Conservation (phyloP, 805 yeast species). For the Blastobotrys terrestris region DNA sequence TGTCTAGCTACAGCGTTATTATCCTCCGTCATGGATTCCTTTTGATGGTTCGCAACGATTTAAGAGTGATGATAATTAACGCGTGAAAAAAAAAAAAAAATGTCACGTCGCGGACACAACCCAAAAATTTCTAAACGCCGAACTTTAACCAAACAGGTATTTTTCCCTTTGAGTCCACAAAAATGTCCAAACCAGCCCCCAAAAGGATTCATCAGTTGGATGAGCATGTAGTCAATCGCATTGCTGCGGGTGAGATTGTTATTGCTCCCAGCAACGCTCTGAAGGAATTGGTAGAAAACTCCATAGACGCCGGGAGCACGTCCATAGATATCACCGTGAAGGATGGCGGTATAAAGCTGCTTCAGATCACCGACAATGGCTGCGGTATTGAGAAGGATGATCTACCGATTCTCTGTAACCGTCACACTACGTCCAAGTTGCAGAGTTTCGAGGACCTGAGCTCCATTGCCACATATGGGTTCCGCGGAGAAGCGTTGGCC, state of each 20-base stretch:
- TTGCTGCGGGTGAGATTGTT: slow-evolving; percentile 97
- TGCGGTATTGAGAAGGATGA: slow-evolving; percentile 67
- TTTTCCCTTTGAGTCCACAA: too few relatives aligned
- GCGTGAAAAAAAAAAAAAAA: not conserved
- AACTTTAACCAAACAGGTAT: too few relatives aligned
- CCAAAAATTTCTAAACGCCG: not conserved
- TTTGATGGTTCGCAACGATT: not conserved
- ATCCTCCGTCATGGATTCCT: not conserved
- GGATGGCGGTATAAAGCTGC: slow-evolving; percentile 84
- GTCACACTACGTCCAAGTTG: slow-evolving; percentile 90
- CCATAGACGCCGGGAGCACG: slow-evolving; percentile 79
- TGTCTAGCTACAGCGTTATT: not conserved
- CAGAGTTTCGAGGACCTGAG: slow-evolving; percentile 66
- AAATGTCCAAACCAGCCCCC: not conserved
- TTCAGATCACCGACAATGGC: slow-evolving; percentile 90
- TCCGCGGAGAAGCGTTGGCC: slow-evolving; percentile 95
- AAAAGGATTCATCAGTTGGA: slow-evolving; percentile 38
- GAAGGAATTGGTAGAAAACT: slow-evolving; percentile 87
- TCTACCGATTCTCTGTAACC: slow-evolving; percentile 70
- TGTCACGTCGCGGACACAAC: not conserved
- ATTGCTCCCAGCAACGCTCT: slow-evolving; percentile 91
- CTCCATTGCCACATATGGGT: slow-evolving; percentile 76
- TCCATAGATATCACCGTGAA: slow-evolving; percentile 72
- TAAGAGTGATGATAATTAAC: too few relatives aligned
- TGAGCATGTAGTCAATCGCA: slow-evolving; percentile 69